A percentile compares a stretch with the other conserved stretches of the same genome.
These are phyloP conservation scores for Elsinoe australis DNA, from an alignment of 2,329 filamentous ascomycete species.

Conservation along the genomic window DNA sequence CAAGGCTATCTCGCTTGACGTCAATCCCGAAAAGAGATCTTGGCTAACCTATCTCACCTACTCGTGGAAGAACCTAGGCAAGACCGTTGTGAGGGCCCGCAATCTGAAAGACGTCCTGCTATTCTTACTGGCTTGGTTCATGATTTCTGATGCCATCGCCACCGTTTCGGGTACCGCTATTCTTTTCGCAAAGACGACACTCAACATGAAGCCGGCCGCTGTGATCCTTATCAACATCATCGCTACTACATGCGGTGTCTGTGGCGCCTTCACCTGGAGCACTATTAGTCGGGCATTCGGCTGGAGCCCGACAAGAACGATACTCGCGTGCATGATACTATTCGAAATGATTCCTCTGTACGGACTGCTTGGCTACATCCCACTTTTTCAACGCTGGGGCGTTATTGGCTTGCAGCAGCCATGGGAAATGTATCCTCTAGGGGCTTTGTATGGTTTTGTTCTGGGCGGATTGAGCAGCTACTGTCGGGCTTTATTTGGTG, in stretches of 20 bases:
- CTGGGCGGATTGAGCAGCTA: conserved; percentile 89
- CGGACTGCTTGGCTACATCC: conserved; percentile 78
- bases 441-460: conserved; percentile 85
- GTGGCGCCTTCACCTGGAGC: conserved; percentile 86
- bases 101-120: conserved; percentile 65
- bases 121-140: conserved; percentile 85
- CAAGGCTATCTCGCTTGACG: conserved; percentile 11
- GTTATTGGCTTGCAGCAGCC: conserved; percentile 81
- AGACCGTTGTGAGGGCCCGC: conserved; percentile 67
- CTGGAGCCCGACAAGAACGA: conserved; percentile 74
- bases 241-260: conserved; percentile 71
- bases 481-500: conserved; percentile 84
- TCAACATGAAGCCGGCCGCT: conserved; percentile 82
- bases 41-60: conserved; percentile 68
- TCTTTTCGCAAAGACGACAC: conserved; percentile 86
- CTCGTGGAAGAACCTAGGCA: conserved; percentile 79
- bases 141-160: conserved; percentile 87
- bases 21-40: conserved; percentile 28
- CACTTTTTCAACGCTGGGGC: conserved; percentile 65
- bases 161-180: conserved; percentile 93
- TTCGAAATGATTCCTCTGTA: conserved; percentile 93
- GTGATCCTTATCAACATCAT: conserved; percentile 91
- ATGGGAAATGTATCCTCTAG: conserved; percentile 95
- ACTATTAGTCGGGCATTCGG: conserved; percentile 62
- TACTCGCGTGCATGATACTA: conserved; percentile 80